phyloP scores from a whole-genome alignment of 2,329 filamentous ascomycete genomes.

The Anthostomella pinea region DNA sequence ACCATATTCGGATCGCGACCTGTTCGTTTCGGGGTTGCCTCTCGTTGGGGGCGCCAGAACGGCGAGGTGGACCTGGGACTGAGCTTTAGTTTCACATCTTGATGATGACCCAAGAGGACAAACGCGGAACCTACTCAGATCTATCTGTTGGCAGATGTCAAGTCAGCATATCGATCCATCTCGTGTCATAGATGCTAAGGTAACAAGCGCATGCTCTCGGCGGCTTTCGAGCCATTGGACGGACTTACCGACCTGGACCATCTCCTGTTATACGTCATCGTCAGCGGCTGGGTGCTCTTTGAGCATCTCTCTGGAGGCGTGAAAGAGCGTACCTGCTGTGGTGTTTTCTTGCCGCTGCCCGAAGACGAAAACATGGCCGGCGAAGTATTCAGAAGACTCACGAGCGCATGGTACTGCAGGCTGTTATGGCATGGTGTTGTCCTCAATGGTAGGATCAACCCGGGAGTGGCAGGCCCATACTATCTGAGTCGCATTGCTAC shows the following conservation, averaged over 20 bases:
- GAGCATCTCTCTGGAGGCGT: background rate
- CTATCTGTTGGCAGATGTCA: constrained; percentile 44
- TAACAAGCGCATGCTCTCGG: constrained; percentile 9
- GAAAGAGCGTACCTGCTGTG: constrained; percentile 61
- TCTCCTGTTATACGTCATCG: constrained; percentile 67
- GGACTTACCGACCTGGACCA: constrained; percentile 98
- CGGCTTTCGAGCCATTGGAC: constrained; percentile 3
- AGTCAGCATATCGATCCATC: constrained; percentile 7
- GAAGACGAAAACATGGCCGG: constrained; percentile 67
- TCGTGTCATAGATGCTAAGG: background rate
- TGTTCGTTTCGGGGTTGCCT: constrained; percentile 51
- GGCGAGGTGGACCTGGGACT: constrained; percentile 73
- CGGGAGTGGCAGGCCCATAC: too few relatives aligned
- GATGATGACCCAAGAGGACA: background rate
- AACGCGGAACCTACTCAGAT: constrained; percentile 55
- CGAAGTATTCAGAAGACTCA: constrained; percentile 16
- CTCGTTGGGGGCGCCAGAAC: constrained; percentile 73
- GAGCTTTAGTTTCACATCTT: constrained; percentile 7
- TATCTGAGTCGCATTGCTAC: too few relatives aligned
- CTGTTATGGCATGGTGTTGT: constrained; percentile 11
- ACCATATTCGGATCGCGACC: constrained; percentile 68
- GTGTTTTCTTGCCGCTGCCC: constrained; percentile 65
- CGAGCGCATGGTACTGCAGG: constrained; percentile 30
- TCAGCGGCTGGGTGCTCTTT: constrained; percentile 13
- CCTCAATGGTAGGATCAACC: too few relatives aligned